phyloP scores from a whole-genome alignment of 1,284 basidiomycete species.

The Tilletia setariae region DNA sequence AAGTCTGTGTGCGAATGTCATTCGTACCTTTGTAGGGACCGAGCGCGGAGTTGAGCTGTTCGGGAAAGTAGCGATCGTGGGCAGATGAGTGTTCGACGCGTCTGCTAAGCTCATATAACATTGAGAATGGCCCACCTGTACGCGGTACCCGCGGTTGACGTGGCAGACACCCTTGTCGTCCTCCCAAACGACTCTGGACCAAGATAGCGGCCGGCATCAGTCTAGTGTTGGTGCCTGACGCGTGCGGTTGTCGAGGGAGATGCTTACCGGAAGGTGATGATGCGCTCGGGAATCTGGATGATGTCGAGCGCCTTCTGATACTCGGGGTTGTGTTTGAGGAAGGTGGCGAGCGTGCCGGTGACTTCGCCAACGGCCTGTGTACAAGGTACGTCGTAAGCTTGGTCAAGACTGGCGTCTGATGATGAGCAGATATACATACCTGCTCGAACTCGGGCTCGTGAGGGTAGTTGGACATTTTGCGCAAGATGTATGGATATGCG shows the following conservation, averaged over 20 bases:
- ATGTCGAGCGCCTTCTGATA: conserved; percentile 71
- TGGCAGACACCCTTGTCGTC: conserved; percentile 57
- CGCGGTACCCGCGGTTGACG: conserved; percentile 74
- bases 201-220: no score
- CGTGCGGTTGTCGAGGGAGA: no score
- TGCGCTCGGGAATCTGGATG: conserved; percentile 70
- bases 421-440: background rate
- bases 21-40: conserved; percentile 81
- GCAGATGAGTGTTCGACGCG: background rate
- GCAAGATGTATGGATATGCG: no score
- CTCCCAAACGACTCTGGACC: conserved; percentile 70
- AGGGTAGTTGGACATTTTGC: conserved; percentile 50
- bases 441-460: conserved; percentile 64
- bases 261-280: conserved; percentile 59
- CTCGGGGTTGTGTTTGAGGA: conserved; percentile 68
- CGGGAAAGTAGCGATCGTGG: conserved; percentile 13
- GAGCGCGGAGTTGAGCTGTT: conserved; percentile 73
- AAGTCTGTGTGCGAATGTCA: conserved; percentile 33
- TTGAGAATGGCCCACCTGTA: conserved; percentile 59
- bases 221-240: no score
- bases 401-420: background rate
- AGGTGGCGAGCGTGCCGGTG: conserved; percentile 64
- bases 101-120: background rate
- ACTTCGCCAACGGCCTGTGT: conserved; percentile 66
- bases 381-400: background rate